Evolutionary conservation across 2,329 filamentous ascomycete species (phyloP).

Genomic region (Hypoxylon sp.): DNA sequence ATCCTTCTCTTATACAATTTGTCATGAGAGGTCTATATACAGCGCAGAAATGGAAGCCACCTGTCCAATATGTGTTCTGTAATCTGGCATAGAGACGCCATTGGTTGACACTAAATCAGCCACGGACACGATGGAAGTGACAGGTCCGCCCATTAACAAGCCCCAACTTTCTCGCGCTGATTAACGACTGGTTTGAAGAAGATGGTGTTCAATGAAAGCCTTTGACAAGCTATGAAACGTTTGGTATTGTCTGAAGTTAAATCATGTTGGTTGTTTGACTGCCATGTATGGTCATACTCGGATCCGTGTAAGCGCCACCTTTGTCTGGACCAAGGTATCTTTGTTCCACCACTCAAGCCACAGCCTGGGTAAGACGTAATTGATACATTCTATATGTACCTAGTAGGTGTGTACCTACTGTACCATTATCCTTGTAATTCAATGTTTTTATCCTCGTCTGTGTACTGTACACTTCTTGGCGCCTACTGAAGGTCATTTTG

Average conservation of each 20-base stretch:
- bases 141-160: conserved; percentile 29
- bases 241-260: neutral
- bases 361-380: neutral
- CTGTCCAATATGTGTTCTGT: conserved; percentile 20
- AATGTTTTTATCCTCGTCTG: no score
- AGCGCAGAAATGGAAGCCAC: conserved; percentile 1
- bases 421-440: neutral
- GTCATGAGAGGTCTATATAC: neutral
- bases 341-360: conserved; percentile 17
- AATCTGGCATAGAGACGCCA: conserved; percentile 24
- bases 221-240: neutral
- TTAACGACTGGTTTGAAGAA: neutral
- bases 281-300: neutral
- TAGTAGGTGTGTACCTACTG: neutral
- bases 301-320: neutral
- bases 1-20: neutral
- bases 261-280: neutral
- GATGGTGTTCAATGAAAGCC: neutral
- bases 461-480: neutral
- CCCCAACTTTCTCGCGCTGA: conserved; percentile 12
- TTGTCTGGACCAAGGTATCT: conserved; percentile 6
- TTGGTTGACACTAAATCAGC: conserved; percentile 35
- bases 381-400: neutral
- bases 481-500: conserved; percentile 5
- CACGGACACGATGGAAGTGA: conserved; percentile 25